A percentile compares a stretch with the other conserved stretches of the same genome.
These are phyloP conservation scores for Colletotrichum sp. DNA, from an alignment of 2,329 filamentous ascomycete genomes.

Conservation along the genomic window DNA sequence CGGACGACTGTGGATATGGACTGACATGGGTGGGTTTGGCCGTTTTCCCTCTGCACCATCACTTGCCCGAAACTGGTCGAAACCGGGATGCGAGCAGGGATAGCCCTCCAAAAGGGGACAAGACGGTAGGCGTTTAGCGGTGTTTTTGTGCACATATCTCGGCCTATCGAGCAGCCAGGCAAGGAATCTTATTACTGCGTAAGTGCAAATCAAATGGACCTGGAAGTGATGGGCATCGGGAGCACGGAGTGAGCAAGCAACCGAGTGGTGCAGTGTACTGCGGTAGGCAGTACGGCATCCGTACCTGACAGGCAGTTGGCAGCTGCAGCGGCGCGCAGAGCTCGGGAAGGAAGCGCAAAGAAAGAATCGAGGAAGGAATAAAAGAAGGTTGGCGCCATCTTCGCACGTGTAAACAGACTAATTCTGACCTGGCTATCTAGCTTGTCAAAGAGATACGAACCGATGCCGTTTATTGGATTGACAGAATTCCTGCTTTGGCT, in stretches of 20 bases:
- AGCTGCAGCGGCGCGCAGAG: not conserved
- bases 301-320: not conserved
- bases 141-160: not conserved
- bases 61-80: conserved; percentile 19
- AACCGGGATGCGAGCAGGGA: conserved; percentile 13
- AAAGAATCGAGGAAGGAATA: not conserved
- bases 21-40: not conserved
- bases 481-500: not conserved
- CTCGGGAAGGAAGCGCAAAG: not conserved
- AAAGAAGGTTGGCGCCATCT: not conserved
- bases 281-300: not conserved
- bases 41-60: not conserved
- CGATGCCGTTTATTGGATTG: not conserved
- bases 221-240: not conserved
- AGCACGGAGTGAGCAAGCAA: not conserved
- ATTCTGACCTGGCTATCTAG: not conserved
- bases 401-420: not conserved
- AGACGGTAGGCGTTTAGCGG: not conserved
- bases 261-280: not conserved
- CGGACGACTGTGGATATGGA: not conserved
- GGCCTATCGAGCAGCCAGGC: not conserved
- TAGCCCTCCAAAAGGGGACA: conserved; percentile 1
- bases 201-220: not conserved
- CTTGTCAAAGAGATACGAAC: not conserved
- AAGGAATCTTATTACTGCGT: not conserved